Evolutionary conservation across 1,284 basidiomycete species (phyloP).

Genomic region (Tausonia pullulans): DNA sequence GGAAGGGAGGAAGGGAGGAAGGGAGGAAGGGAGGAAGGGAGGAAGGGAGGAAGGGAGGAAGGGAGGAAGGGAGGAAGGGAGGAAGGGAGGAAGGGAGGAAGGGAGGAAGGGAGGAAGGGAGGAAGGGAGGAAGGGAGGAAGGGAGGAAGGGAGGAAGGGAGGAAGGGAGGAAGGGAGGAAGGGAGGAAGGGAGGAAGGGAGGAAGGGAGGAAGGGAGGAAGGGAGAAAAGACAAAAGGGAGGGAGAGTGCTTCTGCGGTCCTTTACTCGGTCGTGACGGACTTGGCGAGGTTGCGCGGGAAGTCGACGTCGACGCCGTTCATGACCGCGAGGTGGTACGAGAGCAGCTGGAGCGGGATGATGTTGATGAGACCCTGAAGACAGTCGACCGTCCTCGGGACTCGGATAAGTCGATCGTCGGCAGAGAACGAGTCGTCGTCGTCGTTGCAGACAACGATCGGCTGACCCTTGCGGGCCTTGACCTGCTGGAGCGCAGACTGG

Average conservation of each 20-base stretch:
- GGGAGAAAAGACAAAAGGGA: neutral
- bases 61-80: too few species aligned
- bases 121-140: too few species aligned
- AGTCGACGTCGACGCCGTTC: slow-evolving; percentile 96
- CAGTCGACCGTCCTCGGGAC: slow-evolving; percentile 92
- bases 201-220: too few species aligned
- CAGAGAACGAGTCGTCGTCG: slow-evolving; percentile 64
- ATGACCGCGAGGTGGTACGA: slow-evolving; percentile 93
- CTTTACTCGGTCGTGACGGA: slow-evolving; percentile 65
- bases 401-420: slow-evolving; percentile 70
- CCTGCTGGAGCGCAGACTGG: slow-evolving; percentile 87
- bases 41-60: too few species aligned
- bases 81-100: too few species aligned
- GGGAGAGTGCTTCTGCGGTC: neutral
- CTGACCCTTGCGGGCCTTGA: slow-evolving; percentile 91
- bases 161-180: too few species aligned
- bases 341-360: slow-evolving; percentile 90
- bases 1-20: too few species aligned
- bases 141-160: too few species aligned
- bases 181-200: too few species aligned
- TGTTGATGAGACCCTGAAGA: slow-evolving; percentile 90
- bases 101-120: too few species aligned
- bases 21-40: too few species aligned
- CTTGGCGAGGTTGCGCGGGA: slow-evolving; percentile 82
- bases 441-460: slow-evolving; percentile 96